Conservation (phyloP, 192 early-diverging fungal genomes). For the Coemansia sp. region DNA sequence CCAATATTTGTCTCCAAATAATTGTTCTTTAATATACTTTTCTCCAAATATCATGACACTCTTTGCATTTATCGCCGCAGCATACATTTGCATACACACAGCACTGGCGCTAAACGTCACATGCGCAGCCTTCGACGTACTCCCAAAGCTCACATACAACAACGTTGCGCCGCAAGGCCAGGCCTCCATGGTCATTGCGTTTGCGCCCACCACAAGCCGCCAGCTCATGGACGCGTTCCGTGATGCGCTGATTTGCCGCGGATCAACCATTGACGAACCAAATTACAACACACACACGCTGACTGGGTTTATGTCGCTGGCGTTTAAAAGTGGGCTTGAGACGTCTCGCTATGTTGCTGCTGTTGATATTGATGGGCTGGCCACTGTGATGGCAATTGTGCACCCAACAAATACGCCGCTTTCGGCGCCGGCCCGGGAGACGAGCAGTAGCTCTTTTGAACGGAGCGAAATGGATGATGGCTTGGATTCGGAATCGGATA, state of each 20-base stretch:
- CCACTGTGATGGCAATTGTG: neutral
- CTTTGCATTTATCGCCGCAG: too few relatives aligned
- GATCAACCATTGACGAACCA: conserved; percentile 20
- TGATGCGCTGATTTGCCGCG: conserved; percentile 43
- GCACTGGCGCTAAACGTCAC: conserved; percentile 21
- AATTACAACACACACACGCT: conserved; percentile 36
- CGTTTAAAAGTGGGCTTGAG: conserved; percentile 16
- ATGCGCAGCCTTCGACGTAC: conserved; percentile 27
- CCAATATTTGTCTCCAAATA: too few relatives aligned
- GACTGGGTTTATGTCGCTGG: conserved; percentile 11
- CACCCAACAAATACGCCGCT: too few relatives aligned
- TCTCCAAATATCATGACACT: too few relatives aligned
- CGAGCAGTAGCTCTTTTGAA: too few relatives aligned
- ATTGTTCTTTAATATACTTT: too few relatives aligned
- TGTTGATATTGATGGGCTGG: conserved; percentile 16
- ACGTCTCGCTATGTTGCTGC: conserved; percentile 11
- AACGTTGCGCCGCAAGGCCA: conserved; percentile 31
- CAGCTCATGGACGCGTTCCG: conserved; percentile 37
- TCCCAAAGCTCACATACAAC: conserved; percentile 29
- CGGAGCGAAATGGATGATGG: too few relatives aligned
- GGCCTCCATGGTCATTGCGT: conserved; percentile 19
- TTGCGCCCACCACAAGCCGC: conserved; percentile 11
- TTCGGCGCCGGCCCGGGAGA: too few relatives aligned
- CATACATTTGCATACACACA: neutral
- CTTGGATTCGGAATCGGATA: too few relatives aligned